These are phyloP conservation scores for Capillidium heterosporum DNA, from an alignment of 371 early-diverging fungal genomes.

Conservation along the genomic window DNA sequence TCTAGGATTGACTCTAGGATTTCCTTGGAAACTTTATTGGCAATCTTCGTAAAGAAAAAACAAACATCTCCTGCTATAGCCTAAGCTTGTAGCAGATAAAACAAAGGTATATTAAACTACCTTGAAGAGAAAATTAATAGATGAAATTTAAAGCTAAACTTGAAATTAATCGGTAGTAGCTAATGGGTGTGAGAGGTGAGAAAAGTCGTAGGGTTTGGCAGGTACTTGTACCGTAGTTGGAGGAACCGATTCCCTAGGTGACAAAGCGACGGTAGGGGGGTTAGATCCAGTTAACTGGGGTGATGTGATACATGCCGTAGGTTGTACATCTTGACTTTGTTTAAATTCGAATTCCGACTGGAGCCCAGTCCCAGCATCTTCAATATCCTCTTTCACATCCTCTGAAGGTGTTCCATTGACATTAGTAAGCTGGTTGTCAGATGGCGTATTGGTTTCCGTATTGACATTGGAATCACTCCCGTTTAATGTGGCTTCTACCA, in stretches of 20 bases:
- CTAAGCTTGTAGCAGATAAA: too few species aligned
- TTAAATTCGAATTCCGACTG: background rate
- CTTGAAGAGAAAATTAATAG: too few species aligned
- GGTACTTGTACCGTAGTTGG: background rate
- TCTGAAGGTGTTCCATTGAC: background rate
- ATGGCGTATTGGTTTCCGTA: too few species aligned
- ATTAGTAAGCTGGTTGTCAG: too few species aligned
- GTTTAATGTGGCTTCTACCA: background rate
- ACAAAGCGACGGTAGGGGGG: background rate
- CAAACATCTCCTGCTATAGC: too few species aligned
- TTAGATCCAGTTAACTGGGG: background rate
- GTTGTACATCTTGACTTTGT: background rate
- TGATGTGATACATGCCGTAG: background rate
- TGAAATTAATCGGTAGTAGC: background rate
- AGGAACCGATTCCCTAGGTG: background rate
- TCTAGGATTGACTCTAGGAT: too few species aligned
- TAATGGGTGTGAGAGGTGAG: background rate
- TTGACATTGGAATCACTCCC: background rate
- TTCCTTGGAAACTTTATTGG: too few species aligned
- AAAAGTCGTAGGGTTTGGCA: background rate
- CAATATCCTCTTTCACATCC: background rate
- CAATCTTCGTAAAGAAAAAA: too few species aligned
- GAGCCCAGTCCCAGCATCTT: background rate
- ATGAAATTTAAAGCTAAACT: too few species aligned
- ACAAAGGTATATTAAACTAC: too few species aligned